These are phyloP conservation scores for Dryas integrifolia DNA, from an alignment of 331 rosid species.

Conservation along the genomic window DNA sequence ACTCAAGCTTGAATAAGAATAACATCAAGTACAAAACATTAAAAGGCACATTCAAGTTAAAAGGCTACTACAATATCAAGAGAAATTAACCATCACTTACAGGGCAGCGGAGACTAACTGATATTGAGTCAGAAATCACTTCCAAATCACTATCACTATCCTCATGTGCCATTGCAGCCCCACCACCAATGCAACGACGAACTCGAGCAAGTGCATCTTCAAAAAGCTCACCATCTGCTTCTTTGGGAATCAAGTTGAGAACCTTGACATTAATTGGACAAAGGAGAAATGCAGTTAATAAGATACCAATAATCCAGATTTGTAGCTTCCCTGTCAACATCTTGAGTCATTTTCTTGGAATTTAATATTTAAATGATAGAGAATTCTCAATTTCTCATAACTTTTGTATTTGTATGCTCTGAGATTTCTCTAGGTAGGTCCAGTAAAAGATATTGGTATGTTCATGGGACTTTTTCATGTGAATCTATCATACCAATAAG, in stretches of 20 bases:
- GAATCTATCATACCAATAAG: no score
- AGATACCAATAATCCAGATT: not conserved
- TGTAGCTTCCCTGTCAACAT: not conserved
- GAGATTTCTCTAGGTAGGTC: not conserved
- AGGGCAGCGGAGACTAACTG: slow-evolving; percentile 88
- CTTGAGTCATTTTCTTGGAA: not conserved
- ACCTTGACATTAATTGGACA: slow-evolving; percentile 39
- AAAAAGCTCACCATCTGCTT: slow-evolving; percentile 70
- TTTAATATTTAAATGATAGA: not conserved
- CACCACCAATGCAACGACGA: slow-evolving; percentile 75
- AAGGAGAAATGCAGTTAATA: not conserved
- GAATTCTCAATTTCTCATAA: not conserved
- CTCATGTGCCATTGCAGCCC: slow-evolving; percentile 64
- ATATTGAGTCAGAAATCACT: slow-evolving; percentile 83
- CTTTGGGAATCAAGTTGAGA: slow-evolving; percentile 73
- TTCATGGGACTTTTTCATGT: not conserved
- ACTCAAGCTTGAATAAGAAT: not conserved
- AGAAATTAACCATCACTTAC: slow-evolving; percentile 46
- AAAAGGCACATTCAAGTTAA: not conserved
- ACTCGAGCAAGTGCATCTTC: slow-evolving; percentile 92
- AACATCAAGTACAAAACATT: not conserved
- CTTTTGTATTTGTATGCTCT: not conserved
- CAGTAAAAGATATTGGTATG: not conserved
- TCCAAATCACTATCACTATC: slow-evolving; percentile 95
- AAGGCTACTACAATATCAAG: not conserved